phyloP scores from a whole-genome alignment of 805 yeast genomes.

The Clavispora carvajalis region DNA sequence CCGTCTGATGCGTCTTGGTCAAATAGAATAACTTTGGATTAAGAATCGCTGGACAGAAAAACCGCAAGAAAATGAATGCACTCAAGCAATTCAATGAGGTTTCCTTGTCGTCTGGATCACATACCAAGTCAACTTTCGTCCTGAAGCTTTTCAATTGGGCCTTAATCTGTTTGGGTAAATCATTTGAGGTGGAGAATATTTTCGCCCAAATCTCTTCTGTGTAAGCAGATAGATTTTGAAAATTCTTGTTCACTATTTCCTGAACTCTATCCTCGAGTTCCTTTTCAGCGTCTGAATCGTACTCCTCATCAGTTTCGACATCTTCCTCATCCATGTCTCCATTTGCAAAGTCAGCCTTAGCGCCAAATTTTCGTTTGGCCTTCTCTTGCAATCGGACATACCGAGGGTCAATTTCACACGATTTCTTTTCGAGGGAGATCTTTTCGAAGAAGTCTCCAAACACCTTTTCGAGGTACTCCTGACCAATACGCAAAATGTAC shows the following conservation, averaged over 20 bases:
- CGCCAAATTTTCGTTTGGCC: conserved; percentile 20
- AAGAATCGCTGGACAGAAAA: conserved; percentile 83
- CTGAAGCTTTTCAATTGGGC: conserved; percentile 59
- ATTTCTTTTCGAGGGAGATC: conserved; percentile 45
- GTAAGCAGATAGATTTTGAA: conserved; percentile 43
- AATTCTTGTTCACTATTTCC: conserved; percentile 42
- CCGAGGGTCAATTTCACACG: conserved; percentile 79
- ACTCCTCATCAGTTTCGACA: conserved; percentile 19
- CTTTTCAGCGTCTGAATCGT: conserved; percentile 28
- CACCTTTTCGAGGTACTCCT: conserved; percentile 66
- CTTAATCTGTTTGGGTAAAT: conserved; percentile 66
- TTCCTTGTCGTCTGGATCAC: conserved; percentile 48
- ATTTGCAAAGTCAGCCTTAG: neutral
- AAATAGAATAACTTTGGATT: conserved; percentile 83
- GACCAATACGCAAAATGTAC: conserved; percentile 72
- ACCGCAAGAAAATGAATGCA: conserved; percentile 70
- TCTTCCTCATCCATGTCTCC: conserved; percentile 17
- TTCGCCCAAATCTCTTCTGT: conserved; percentile 59
- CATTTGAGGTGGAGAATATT: conserved; percentile 64
- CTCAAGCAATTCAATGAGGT: conserved; percentile 69
- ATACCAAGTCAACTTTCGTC: conserved; percentile 55
- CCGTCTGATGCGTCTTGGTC: conserved; percentile 64
- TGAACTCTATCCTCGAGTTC: conserved; percentile 28
- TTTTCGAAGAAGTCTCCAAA: conserved; percentile 64
- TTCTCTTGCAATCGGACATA: conserved; percentile 38